phyloP scores from a whole-genome alignment of 495 filamentous ascomycete genomes.

The Viridothelium virens region DNA sequence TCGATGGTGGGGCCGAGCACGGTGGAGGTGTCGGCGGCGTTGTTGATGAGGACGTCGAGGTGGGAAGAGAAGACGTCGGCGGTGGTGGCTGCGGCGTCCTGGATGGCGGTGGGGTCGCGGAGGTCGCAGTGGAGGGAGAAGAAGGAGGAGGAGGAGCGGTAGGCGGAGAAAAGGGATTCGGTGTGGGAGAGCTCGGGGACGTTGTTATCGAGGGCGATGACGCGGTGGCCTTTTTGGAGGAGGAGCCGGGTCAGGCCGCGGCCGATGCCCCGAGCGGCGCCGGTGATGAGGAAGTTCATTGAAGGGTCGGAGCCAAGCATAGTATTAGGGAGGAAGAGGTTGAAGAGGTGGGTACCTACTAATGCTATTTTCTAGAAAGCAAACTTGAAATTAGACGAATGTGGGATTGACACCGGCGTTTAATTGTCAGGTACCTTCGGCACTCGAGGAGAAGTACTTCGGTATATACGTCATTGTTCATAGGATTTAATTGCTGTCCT shows the following conservation, averaged over 20 bases:
- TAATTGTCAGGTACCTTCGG: too few species aligned
- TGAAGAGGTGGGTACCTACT: not conserved
- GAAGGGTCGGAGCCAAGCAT: not conserved
- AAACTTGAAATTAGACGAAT: too few species aligned
- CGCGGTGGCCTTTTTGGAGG: slow-evolving; percentile 23
- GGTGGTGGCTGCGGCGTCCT: slow-evolving; percentile 7
- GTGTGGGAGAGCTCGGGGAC: slow-evolving; percentile 19
- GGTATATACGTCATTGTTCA: too few species aligned
- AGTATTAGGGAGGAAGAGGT: not conserved
- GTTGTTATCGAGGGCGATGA: slow-evolving; percentile 27
- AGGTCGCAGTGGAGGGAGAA: slow-evolving; percentile 14
- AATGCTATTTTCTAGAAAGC: not conserved
- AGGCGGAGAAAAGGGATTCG: slow-evolving; percentile 3
- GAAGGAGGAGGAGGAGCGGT: slow-evolving; percentile 15
- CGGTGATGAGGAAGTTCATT: slow-evolving; percentile 35
- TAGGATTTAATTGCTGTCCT: too few species aligned
- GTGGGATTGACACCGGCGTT: too few species aligned
- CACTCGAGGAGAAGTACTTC: too few species aligned
- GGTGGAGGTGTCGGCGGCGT: slow-evolving; percentile 21
- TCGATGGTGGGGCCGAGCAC: slow-evolving; percentile 16
- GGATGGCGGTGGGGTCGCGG: slow-evolving; percentile 18
- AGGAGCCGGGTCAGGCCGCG: slow-evolving; percentile 27
- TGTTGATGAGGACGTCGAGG: slow-evolving; percentile 24
- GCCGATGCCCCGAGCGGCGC: slow-evolving; percentile 30
- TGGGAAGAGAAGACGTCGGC: slow-evolving; percentile 17